phyloP scores from a whole-genome alignment of 768 basidiomycete species.

The Royoungia palumana region DNA sequence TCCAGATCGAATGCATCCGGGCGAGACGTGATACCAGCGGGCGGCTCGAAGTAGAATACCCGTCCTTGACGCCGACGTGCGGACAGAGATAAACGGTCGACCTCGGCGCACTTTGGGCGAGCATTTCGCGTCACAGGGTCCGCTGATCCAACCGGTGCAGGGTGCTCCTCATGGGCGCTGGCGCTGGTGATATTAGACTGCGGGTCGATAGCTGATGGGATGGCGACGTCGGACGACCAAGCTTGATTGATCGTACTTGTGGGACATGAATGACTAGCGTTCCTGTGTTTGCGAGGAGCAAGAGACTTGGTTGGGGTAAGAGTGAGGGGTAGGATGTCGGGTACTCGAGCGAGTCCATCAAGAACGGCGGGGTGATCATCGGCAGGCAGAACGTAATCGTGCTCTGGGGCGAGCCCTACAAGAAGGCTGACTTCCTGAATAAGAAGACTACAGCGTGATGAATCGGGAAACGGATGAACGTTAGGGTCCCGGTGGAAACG shows the following conservation, averaged over 20 bases:
- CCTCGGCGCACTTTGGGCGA: conserved; percentile 7
- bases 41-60: conserved; percentile 19
- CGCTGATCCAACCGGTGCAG: neutral
- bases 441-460: conserved; percentile 26
- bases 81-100: conserved; percentile 5
- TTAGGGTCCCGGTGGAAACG: conserved; percentile 17
- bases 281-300: conserved; percentile 8
- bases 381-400: conserved; percentile 6
- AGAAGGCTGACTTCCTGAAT: conserved; percentile 32
- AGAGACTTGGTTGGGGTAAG: conserved; percentile 21
- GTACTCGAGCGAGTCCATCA: neutral
- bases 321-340: conserved; percentile 17
- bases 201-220: neutral
- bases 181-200: neutral
- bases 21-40: neutral
- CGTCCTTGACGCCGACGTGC: conserved; percentile 25
- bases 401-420: conserved; percentile 26
- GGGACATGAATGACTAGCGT: neutral
- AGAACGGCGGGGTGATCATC: conserved; percentile 1
- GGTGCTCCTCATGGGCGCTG: neutral
- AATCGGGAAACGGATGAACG: conserved; percentile 3
- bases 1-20: conserved; percentile 4
- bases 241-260: neutral
- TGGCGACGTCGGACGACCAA: neutral
- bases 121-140: conserved; percentile 1